phyloP scores from a whole-genome alignment of 768 basidiomycete genomes.

The Boletales sp. region DNA sequence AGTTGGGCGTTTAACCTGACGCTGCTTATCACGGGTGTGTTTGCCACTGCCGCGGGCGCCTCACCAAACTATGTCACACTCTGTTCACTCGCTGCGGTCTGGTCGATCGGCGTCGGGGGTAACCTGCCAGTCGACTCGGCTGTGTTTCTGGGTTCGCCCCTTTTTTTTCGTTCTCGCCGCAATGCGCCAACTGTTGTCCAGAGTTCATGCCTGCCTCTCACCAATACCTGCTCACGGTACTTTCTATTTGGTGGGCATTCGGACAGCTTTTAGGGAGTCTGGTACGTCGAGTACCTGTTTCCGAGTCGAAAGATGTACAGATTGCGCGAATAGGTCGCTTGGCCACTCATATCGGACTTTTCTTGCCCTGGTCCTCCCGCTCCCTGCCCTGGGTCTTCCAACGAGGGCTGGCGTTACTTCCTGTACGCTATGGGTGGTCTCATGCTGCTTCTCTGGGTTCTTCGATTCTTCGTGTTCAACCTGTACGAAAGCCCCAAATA shows the following conservation, averaged over 20 bases:
- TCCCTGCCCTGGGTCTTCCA: conserved; percentile 50
- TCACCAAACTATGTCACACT: conserved; percentile 51
- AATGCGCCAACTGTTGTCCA: conserved; percentile 16
- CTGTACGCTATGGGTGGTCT: conserved; percentile 70
- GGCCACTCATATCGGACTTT: conserved; percentile 68
- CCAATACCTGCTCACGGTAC: conserved; percentile 70
- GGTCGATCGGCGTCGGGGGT: conserved; percentile 70
- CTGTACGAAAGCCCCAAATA: conserved; percentile 71
- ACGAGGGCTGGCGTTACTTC: conserved; percentile 76
- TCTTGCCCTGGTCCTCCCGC: conserved; percentile 51
- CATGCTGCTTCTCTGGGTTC: conserved; percentile 56
- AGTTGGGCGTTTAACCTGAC: conserved; percentile 72
- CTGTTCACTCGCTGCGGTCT: conserved; percentile 49
- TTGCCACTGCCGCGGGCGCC: conserved; percentile 61
- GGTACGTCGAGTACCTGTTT: conserved; percentile 19
- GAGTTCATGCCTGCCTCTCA: conserved; percentile 71
- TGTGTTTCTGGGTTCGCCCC: conserved; percentile 61
- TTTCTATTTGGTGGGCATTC: conserved; percentile 80
- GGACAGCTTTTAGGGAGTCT: conserved; percentile 63
- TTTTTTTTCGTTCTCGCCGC: not conserved
- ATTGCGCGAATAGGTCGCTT: conserved; percentile 49
- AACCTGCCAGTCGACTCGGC: conserved; percentile 75
- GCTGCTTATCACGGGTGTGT: conserved; percentile 61
- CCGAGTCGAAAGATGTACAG: not conserved
- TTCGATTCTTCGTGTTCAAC: conserved; percentile 65